These are phyloP conservation scores for Eimeria sp. DNA, from an alignment of 169 alveolate species.

Conservation along the genomic window DNA sequence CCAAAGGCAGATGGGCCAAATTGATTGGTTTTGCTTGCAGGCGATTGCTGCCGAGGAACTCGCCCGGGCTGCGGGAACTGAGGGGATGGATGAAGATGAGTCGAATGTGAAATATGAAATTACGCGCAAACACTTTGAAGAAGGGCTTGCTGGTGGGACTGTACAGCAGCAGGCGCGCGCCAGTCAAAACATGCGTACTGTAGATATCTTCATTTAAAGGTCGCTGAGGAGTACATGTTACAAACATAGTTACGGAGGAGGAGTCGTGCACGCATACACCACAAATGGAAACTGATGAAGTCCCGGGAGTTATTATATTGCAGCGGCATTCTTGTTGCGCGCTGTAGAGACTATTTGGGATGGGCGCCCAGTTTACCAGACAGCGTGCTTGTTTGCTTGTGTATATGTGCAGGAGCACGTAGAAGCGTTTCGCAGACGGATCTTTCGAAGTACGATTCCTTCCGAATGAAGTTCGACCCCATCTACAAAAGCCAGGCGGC, in stretches of 20 bases:
- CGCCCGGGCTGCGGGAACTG: constrained; percentile 85
- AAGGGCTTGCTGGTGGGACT: constrained; percentile 94
- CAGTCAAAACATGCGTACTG: neutral
- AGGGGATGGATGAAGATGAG: constrained; percentile 90
- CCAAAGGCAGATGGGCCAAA: neutral
- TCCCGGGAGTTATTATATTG: neutral
- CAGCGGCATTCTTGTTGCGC: neutral
- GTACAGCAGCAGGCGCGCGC: neutral
- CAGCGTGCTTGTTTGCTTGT: neutral
- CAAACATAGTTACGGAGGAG: neutral
- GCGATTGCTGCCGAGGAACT: constrained; percentile 92
- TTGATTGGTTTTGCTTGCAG: constrained; percentile 23
- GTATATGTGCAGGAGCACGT: constrained; percentile 94
- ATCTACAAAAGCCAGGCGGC: constrained; percentile 96
- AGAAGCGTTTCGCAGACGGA: constrained; percentile 98
- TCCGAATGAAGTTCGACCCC: constrained; percentile 99
- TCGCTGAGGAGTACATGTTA: neutral
- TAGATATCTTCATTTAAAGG: neutral
- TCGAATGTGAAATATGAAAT: constrained; percentile 95
- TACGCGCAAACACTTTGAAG: constrained; percentile 99
- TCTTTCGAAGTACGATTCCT: constrained; percentile 97
- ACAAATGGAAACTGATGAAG: neutral
- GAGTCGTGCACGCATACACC: neutral
- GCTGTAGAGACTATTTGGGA: neutral
- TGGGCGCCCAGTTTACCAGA: neutral